Percentiles rank a stretch among this genome's conserved stretches.
These are phyloP conservation scores for Hypoxylon rubiginosum DNA, from an alignment of 2,329 filamentous ascomycete genomes.

Conservation along the genomic window DNA sequence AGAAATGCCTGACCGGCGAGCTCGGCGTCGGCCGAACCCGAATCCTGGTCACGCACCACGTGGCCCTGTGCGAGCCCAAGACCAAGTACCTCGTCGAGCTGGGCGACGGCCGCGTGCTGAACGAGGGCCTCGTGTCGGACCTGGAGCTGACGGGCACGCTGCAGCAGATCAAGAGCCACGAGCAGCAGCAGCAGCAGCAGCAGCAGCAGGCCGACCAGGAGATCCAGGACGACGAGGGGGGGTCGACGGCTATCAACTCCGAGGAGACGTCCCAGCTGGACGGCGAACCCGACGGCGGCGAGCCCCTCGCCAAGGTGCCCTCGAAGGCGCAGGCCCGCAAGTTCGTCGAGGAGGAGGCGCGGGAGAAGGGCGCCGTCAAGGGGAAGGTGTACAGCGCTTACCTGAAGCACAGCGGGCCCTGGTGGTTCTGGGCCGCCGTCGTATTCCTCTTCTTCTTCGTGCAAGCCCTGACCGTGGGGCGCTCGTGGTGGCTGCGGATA, in stretches of 20 bases:
- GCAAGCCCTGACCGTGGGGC: conserved; percentile 68
- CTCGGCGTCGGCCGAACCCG: conserved; percentile 78
- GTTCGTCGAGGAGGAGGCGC: conserved; percentile 82
- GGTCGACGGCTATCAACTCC: conserved; percentile 67
- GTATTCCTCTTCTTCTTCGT: conserved; percentile 67
- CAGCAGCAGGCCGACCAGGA: conserved; percentile 62
- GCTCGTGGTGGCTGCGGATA: conserved; percentile 74
- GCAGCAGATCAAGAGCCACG: conserved; percentile 69
- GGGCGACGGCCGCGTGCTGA: conserved; percentile 74
- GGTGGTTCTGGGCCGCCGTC: conserved; percentile 69
- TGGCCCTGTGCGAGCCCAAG: conserved; percentile 76
- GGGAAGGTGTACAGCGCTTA: conserved; percentile 76
- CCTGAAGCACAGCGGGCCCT: conserved; percentile 74
- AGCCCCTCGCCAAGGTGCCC: conserved; percentile 62
- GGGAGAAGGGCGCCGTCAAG: conserved; percentile 78
- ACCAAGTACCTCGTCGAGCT: conserved; percentile 82
- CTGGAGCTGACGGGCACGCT: conserved; percentile 69
- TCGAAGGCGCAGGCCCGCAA: conserved; percentile 70
- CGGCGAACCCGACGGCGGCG: conserved; percentile 55
- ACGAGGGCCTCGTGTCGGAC: conserved; percentile 76
- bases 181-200: too few species aligned
- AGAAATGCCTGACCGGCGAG: conserved; percentile 79
- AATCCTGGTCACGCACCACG: conserved; percentile 85
- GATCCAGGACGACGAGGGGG: conserved; percentile 64
- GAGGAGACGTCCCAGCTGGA: conserved; percentile 62